A percentile compares a stretch with the other conserved stretches of the same genome.
Evolutionary conservation across 371 early-diverging fungal genomes (phyloP).

Genomic region (Actinomortierella ambigua): DNA sequence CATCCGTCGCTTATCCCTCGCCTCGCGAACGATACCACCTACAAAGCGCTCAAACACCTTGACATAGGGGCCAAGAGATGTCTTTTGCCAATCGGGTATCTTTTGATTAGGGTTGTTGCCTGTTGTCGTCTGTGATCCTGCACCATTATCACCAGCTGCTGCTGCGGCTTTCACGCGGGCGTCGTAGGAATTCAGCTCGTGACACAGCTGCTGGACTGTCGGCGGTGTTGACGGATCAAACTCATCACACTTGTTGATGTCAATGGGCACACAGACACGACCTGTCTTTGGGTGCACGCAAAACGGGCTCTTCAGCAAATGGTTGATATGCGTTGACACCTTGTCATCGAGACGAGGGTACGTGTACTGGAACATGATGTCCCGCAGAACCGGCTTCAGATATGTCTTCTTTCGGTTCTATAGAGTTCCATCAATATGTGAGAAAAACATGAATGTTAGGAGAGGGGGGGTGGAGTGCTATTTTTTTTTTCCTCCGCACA

Average conservation of each 20-base stretch:
- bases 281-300: slow-evolving; percentile 98
- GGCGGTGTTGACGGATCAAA: slow-evolving; percentile 88
- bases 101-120: too few relatives aligned
- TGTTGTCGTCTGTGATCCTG: too few relatives aligned
- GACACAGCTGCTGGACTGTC: slow-evolving; percentile 64
- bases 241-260: slow-evolving; percentile 68
- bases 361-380: slow-evolving; percentile 84
- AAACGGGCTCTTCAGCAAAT: slow-evolving; percentile 99
- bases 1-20: too few relatives aligned
- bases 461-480: slow-evolving; percentile 1
- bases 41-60: slow-evolving; percentile 75
- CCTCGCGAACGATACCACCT: slow-evolving; percentile 51
- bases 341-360: slow-evolving; percentile 97
- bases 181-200: slow-evolving; percentile 60
- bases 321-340: slow-evolving; percentile 91
- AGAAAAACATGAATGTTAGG: background rate
- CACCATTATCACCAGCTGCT: background rate
- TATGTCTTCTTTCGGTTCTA: slow-evolving; percentile 9
- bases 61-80: slow-evolving; percentile 63
- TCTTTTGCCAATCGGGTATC: slow-evolving; percentile 19
- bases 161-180: slow-evolving; percentile 44
- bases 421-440: background rate
- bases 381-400: slow-evolving; percentile 50
- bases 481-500: slow-evolving; percentile 2
- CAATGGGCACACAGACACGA: slow-evolving; percentile 93